Base-by-base conservation (phyloP, 768 basidiomycete genomes). In the Tulasnella sp. region DNA sequence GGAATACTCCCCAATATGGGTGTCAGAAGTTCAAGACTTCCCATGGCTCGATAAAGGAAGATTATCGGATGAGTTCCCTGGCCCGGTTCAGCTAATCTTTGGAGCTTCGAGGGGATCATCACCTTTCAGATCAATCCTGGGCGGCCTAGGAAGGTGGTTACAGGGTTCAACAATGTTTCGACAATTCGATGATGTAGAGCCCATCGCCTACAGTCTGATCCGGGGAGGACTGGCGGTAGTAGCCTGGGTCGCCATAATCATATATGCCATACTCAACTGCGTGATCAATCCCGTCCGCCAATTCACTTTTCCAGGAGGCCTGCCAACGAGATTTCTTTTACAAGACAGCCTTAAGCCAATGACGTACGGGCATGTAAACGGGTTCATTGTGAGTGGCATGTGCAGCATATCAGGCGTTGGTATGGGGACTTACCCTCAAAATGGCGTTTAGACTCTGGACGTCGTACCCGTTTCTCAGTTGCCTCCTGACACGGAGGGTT, bases 251-350 rank as follows among this genome's bases (percentile, higher is more conserved):
- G 28, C 11, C 14, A 3, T 69, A 6, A 28, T 69, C 14, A 31
- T 31, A n/a, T 69, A 69, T 18, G 64, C 28, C 2, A 69, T 69
- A 28, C 64, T 69, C 64, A 69, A 69, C 64, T 37, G 64, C 16
- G 64, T 69, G 28, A 69, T 69, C 64, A 69, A 69, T 16, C 64
- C 64, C n/a, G n/a, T 69, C 24, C 64, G 64, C 28, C 64, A 69
- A 37, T 69, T 69, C 34, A 37, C n/a, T 69, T 12, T 28, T 69
- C n/a, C 64, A n/a, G 18, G 24, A 54, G 50, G 50, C 5, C 22
- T 69, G 4, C 64, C 64, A 69, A 9, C n/a, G 9, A 69, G 14
- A 5, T 69, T 14, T 37, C 34, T 69, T 12, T n/a, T 31, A 4
- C 28, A 69, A n/a, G 64, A 69, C 14, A 69, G 28, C 34, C 64